Evolutionary conservation across 805 yeast genomes (phyloP), one percentile per base, ranked within the genome.

Genomic region (Vanderwaltozyma tropicalis): DNA sequence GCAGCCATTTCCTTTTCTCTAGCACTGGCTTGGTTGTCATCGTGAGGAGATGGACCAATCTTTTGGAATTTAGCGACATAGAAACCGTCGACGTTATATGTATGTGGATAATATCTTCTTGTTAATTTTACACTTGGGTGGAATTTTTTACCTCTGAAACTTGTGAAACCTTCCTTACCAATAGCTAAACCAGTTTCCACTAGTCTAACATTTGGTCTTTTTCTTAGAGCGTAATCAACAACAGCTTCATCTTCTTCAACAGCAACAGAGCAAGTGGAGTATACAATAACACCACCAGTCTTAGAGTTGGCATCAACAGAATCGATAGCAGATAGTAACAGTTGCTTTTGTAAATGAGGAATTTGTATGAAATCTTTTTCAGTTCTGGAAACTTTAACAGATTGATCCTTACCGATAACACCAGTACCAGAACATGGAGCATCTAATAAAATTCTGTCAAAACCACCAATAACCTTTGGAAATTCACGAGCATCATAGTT

Each of bases 361-460:
- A 92, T 83, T 63, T 89, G 94, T 50, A 89, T 80, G 64, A 89
- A 92, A 63, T 92, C 99, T 63, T 87, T 87, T 58, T 87, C 96
- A 16, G 95, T 87, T 69, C 97, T 80, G 45, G 82, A 80, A 12
- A 83, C 80, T 64, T 92, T 92, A 44, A 92, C 97, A 38, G 85
- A 78, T 57, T 86, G 94, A 66, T 92, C 98, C 67, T 92, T 92
- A 43, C 95, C 92, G 57, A 92, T 92, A 50, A 92, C 98, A 66
- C 99, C 99, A 3, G 98, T 89, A 68, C 99, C 99, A 6, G 98
- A 87, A 66, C 99, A 92, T 48, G 99, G 99, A 25, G 99, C 98
- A 71, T 92, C 99, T 50, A 92, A 69, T 46, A 92, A 67, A 28
- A 92, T 78, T 63, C 98, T 77, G 61, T 92, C 97, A 52, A 92